Conservation (phyloP, 306 rosid species). For the Betula pendula region DNA sequence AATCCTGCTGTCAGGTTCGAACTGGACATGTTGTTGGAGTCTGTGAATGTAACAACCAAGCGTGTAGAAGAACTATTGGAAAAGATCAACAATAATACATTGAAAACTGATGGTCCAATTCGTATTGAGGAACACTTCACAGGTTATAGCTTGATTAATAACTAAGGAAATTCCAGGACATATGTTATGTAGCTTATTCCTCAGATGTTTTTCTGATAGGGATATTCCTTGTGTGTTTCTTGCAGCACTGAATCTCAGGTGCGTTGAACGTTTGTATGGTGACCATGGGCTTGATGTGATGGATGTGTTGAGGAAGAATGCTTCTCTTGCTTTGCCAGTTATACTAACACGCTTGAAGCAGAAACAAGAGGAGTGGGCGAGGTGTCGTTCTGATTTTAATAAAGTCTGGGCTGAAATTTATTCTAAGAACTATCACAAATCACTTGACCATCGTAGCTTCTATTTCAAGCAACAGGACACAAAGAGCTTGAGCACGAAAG, state of each 20-base stretch:
- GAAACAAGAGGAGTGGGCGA: slow-evolving; percentile 98
- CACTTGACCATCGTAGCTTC: slow-evolving; percentile 99
- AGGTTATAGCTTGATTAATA: slow-evolving; percentile 50
- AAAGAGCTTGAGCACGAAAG: slow-evolving; percentile 93
- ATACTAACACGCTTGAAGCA: slow-evolving; percentile 91
- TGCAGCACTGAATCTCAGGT: slow-evolving; percentile 86
- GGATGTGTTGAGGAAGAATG: slow-evolving; percentile 88
- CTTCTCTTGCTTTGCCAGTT: slow-evolving; percentile 89
- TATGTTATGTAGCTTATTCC: slow-evolving; percentile 21
- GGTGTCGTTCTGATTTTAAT: slow-evolving; percentile 88
- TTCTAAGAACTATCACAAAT: slow-evolving; percentile 93
- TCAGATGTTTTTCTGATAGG: slow-evolving; percentile 31
- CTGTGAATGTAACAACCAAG: slow-evolving; percentile 81
- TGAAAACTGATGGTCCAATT: slow-evolving; percentile 68
- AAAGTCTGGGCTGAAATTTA: slow-evolving; percentile 99
- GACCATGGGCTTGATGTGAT: slow-evolving; percentile 98
- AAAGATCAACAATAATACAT: slow-evolving; percentile 67
- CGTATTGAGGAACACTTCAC: slow-evolving; percentile 86
- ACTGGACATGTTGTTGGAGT: slow-evolving; percentile 97
- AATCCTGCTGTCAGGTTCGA: slow-evolving; percentile 73
- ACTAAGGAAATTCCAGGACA: slow-evolving; percentile 24
- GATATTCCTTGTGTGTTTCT: slow-evolving; percentile 15
- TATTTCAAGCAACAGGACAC: slow-evolving; percentile 98
- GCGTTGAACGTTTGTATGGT: slow-evolving; percentile 94
- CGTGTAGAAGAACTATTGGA: slow-evolving; percentile 91